Evolutionary conservation across 306 rosid genomes (phyloP).

Genomic region (Dicorynia guianensis): DNA sequence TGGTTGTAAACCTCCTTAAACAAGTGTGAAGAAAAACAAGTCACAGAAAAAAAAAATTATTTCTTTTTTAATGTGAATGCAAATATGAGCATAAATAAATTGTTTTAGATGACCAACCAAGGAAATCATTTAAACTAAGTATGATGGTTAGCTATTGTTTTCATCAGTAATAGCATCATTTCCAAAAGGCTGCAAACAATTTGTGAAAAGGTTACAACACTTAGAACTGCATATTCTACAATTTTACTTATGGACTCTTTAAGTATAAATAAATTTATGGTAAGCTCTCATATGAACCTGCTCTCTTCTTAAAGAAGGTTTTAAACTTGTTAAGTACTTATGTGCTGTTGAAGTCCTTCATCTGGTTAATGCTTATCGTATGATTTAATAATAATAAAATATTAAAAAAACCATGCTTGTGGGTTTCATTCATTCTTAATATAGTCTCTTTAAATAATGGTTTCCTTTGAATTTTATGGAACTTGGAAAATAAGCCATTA

Average conservation of each 20-base stretch:
- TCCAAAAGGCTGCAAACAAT: constrained; percentile 1
- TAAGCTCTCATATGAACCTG: background rate
- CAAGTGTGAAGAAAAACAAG: constrained; percentile 44
- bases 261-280: background rate
- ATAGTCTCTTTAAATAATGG: no score
- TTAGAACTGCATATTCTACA: background rate
- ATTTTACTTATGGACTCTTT: background rate
- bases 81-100: background rate
- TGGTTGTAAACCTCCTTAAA: constrained; percentile 78
- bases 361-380: background rate
- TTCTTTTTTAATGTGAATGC: no score
- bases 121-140: background rate
- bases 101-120: background rate
- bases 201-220: background rate
- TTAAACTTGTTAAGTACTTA: no score
- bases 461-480: no score
- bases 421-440: no score
- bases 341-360: background rate
- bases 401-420: no score
- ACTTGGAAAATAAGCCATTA: no score
- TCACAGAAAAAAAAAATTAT: constrained; percentile 40
- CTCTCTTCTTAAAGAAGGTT: background rate
- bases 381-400: no score
- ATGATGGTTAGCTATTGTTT: background rate
- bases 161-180: background rate